Conservation (phyloP, 2,329 filamentous ascomycete species). For the Arthrobotrys sphaeroides region DNA sequence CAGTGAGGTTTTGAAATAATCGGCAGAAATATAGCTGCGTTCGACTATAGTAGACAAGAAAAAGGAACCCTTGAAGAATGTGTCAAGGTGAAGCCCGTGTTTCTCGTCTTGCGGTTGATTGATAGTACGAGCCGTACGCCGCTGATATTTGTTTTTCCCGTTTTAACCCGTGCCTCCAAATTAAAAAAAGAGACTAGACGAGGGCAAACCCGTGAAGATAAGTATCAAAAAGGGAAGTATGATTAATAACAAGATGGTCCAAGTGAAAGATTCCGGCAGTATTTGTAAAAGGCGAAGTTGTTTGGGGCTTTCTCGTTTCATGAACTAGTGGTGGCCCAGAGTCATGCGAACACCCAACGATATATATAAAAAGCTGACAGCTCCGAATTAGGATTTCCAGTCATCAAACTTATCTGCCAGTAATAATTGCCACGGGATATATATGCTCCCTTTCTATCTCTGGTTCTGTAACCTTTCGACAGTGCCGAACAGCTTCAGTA, state of each 20-base stretch:
- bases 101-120: constrained; percentile 22
- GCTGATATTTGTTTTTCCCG: constrained; percentile 30
- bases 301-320: constrained; percentile 52
- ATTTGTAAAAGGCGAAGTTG: constrained; percentile 54
- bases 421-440: constrained; percentile 14
- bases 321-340: constrained; percentile 37
- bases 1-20: constrained; percentile 51
- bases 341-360: constrained; percentile 46
- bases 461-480: constrained; percentile 27
- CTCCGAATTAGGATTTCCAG: constrained; percentile 45
- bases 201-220: neutral
- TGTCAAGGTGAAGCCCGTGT: constrained; percentile 35
- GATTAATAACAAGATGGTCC: constrained; percentile 39
- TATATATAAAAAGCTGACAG: constrained; percentile 43
- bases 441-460: constrained; percentile 14
- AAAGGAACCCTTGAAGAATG: constrained; percentile 12
- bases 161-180: constrained; percentile 25
- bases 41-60: constrained; percentile 21
- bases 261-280: constrained; percentile 6
- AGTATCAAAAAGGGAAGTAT: constrained; percentile 38
- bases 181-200: constrained; percentile 28
- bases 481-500: constrained; percentile 17
- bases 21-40: constrained; percentile 29
- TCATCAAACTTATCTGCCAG: constrained; percentile 47
- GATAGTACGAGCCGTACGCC: constrained; percentile 4